phyloP scores from a whole-genome alignment of 2,329 filamentous ascomycete genomes.

The Xylaria sp. region DNA sequence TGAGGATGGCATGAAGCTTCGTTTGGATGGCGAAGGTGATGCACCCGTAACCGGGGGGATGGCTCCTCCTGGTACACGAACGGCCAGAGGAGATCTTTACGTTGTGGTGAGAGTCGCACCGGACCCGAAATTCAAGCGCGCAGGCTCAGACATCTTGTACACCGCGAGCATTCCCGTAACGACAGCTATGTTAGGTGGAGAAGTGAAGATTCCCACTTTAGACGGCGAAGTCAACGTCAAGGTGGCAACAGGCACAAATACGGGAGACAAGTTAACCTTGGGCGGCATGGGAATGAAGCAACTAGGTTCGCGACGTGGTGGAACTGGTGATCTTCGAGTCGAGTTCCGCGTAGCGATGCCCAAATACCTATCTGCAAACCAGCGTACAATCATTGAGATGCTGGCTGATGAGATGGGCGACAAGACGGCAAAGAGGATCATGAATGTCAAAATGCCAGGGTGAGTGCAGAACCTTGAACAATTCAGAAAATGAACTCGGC shows the following conservation, averaged over 20 bases:
- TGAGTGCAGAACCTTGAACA: constrained; percentile 53
- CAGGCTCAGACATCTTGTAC: constrained; percentile 90
- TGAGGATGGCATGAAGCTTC: constrained; percentile 93
- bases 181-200: constrained; percentile 90
- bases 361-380: constrained; percentile 90
- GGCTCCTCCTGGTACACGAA: constrained; percentile 69
- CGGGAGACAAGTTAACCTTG: constrained; percentile 90
- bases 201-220: constrained; percentile 88
- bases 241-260: constrained; percentile 89
- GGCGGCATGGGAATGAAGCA: constrained; percentile 94
- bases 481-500: neutral
- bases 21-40: constrained; percentile 87
- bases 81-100: constrained; percentile 87
- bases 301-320: constrained; percentile 73
- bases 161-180: constrained; percentile 92
- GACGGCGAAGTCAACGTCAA: constrained; percentile 92
- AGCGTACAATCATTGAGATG: constrained; percentile 93
- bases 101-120: constrained; percentile 90
- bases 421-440: constrained; percentile 88
- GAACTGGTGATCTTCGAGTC: constrained; percentile 84
- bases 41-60: constrained; percentile 80
- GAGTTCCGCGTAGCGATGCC: constrained; percentile 97
- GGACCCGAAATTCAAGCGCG: constrained; percentile 88
- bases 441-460: constrained; percentile 76
- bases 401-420: constrained; percentile 96